phyloP scores from a whole-genome alignment of 106 monocot genomes.

The Posidonia australis region DNA sequence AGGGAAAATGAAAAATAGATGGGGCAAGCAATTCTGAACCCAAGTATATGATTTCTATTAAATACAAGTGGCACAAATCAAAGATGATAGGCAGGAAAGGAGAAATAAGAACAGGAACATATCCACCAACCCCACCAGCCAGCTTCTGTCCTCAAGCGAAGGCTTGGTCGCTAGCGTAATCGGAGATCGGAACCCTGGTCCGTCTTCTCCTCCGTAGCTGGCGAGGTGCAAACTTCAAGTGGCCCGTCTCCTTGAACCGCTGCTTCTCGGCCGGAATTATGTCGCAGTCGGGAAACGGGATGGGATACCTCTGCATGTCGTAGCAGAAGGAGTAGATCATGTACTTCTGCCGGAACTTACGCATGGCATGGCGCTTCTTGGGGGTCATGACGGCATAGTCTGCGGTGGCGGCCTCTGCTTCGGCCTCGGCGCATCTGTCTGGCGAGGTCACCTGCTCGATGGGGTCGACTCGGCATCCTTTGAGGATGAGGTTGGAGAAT shows the following conservation, averaged over 20 bases:
- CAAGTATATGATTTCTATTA: too few species aligned
- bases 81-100: too few species aligned
- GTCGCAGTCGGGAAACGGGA: conserved; percentile 39
- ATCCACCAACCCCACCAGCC: neutral
- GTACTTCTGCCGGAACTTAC: conserved; percentile 29
- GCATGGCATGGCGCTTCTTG: conserved; percentile 32
- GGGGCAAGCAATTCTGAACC: too few species aligned
- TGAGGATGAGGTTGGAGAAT: conserved; percentile 39
- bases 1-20: too few species aligned
- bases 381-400: conserved; percentile 32
- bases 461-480: conserved; percentile 40
- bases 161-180: neutral
- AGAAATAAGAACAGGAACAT: too few species aligned
- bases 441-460: conserved; percentile 23
- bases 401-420: conserved; percentile 13
- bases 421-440: conserved; percentile 22
- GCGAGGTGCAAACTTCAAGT: conserved; percentile 22
- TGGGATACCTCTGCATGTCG: conserved; percentile 33
- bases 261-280: conserved; percentile 24
- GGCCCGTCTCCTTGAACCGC: conserved; percentile 29
- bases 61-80: too few species aligned
- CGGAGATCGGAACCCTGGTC: conserved; percentile 1
- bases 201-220: conserved; percentile 15
- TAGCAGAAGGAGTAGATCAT: conserved; percentile 61
- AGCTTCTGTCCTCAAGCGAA: neutral